Base-by-base conservation (phyloP, 441 rosid species). In the Populus trichocarpa region DNA sequence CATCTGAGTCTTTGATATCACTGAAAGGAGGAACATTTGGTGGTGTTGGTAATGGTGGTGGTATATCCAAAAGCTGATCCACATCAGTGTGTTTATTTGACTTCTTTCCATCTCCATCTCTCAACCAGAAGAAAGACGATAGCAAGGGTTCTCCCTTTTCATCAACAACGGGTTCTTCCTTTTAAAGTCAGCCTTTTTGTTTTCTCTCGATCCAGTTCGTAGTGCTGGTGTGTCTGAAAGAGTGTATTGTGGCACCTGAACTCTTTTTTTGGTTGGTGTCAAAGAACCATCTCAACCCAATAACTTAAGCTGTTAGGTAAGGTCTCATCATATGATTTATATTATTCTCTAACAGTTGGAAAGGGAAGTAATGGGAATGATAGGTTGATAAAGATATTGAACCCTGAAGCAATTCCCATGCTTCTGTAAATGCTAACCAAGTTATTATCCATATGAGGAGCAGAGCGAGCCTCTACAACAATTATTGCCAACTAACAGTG, bases 71-170 rank as follows among this genome's bases (percentile, higher is more conserved):
- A 59, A 77, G 64, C 16, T 84, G 86, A 85, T 94, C 93, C 38
- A 78, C 83, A 30, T 86, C 87, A 8, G 87, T 65, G 32, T 23
- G 74, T 87, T 91, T 92, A 82, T 90, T 90, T 67, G 77, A 80
- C 70, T 75, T 90, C 65, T 87, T 91, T 10, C 4, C 79, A 40
- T 79, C 90, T 26, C 90, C 97, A 65, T 91, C 98, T 78, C 96
- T 89, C 92, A 96, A 71, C 99, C 97, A 96, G 81, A 94, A 96
- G 84, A 96, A 91, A 67, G 97, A 97, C 32, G 86, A 77, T 81
- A 90, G 78, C 22, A 30, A 78, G 4, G 74, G 82, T 69, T 87
- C 86, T 66, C 81, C 87, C 4, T 76, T 87, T 83, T 78, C 87
- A 80, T 79, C 77, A 26, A 63, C 38, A 80, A 18, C 67, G 42